A percentile compares a stretch with the other conserved stretches of the same genome.
Evolutionary conservation across 352 stramenopile species (phyloP).

Genomic region (Phytophthora vignae): DNA sequence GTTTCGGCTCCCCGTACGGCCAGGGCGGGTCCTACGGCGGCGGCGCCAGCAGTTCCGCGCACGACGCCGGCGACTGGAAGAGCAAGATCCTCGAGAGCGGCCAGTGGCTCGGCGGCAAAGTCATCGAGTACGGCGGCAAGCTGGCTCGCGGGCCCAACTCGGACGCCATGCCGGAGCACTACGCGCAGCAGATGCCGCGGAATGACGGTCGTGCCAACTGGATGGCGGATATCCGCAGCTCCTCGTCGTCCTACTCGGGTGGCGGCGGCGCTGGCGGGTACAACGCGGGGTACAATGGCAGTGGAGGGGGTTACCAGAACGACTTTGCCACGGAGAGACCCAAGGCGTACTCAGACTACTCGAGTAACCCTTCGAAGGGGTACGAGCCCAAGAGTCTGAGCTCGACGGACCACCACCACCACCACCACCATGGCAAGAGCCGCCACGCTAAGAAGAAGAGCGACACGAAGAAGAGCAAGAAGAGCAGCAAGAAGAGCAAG

Average conservation of each 20-base stretch:
- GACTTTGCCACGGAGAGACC: slow-evolving; percentile 76
- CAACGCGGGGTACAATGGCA: slow-evolving; percentile 27
- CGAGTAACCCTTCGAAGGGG: background rate
- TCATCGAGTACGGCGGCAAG: slow-evolving; percentile 75
- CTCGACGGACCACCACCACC: slow-evolving; percentile 4
- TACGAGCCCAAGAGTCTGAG: slow-evolving; percentile 28
- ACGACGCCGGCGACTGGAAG: slow-evolving; percentile 65
- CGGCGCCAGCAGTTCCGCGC: slow-evolving; percentile 1
- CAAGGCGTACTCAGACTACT: slow-evolving; percentile 34
- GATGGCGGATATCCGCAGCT: slow-evolving; percentile 79
- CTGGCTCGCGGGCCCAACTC: slow-evolving; percentile 51
- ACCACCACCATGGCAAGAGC: slow-evolving; percentile 28
- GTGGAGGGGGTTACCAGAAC: slow-evolving; percentile 62
- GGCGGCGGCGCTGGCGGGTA: slow-evolving; percentile 11
- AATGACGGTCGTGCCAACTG: slow-evolving; percentile 81
- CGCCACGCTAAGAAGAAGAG: slow-evolving; percentile 56
- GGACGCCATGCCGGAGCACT: slow-evolving; percentile 59
- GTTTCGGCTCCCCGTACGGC: slow-evolving; percentile 44
- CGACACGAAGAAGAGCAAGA: slow-evolving; percentile 48
- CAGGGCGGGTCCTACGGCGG: slow-evolving; percentile 37
- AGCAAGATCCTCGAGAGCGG: slow-evolving; percentile 72
- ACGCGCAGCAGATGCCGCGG: slow-evolving; percentile 48
- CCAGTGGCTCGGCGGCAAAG: slow-evolving; percentile 77
- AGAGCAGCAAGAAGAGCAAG: slow-evolving; percentile 44
- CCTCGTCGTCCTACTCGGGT: slow-evolving; percentile 38